These are phyloP conservation scores for Ceratocystis lukuohia DNA, from an alignment of 2,329 filamentous ascomycete species.

Conservation along the genomic window DNA sequence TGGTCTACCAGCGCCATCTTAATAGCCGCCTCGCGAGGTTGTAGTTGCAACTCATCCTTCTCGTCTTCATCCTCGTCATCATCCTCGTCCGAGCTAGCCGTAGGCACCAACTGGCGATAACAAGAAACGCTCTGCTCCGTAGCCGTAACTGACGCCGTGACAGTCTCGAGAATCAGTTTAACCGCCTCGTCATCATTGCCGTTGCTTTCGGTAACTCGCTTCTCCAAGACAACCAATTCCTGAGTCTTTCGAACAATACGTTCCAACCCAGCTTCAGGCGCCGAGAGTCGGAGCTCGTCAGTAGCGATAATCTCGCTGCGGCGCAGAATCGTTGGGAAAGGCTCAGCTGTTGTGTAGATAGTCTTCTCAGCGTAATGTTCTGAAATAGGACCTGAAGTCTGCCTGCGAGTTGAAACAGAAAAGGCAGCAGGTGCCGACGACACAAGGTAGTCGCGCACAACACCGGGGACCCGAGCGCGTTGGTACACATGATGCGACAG, in stretches of 20 bases:
- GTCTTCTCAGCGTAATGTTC: constrained; percentile 74
- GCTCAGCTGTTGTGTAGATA: constrained; percentile 67
- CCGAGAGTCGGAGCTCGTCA: constrained; percentile 52
- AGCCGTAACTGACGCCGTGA: constrained; percentile 61
- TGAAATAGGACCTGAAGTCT: constrained; percentile 52
- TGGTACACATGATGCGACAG: constrained; percentile 74
- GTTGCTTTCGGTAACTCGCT: constrained; percentile 52
- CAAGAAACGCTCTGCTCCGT: constrained; percentile 65
- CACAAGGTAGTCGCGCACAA: constrained; percentile 75
- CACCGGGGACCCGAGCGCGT: constrained; percentile 67
- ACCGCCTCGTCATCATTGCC: constrained; percentile 49
- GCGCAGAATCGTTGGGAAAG: constrained; percentile 81
- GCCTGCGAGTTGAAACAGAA: constrained; percentile 59
- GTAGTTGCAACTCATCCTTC: constrained; percentile 36
- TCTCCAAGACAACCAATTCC: constrained; percentile 66
- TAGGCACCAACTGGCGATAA: constrained; percentile 62
- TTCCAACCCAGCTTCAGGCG: constrained; percentile 80
- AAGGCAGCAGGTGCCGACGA: constrained; percentile 66
- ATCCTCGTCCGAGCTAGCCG: constrained; percentile 30
- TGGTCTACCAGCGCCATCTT: constrained; percentile 81
- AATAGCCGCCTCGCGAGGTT: constrained; percentile 60
- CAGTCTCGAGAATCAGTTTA: constrained; percentile 57
- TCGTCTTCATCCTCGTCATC: constrained; percentile 23
- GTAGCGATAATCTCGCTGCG: constrained; percentile 69
- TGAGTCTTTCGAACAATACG: constrained; percentile 81